These are phyloP conservation scores for Calendula officinalis DNA, from an alignment of 129 eudicot species.

Conservation along the genomic window DNA sequence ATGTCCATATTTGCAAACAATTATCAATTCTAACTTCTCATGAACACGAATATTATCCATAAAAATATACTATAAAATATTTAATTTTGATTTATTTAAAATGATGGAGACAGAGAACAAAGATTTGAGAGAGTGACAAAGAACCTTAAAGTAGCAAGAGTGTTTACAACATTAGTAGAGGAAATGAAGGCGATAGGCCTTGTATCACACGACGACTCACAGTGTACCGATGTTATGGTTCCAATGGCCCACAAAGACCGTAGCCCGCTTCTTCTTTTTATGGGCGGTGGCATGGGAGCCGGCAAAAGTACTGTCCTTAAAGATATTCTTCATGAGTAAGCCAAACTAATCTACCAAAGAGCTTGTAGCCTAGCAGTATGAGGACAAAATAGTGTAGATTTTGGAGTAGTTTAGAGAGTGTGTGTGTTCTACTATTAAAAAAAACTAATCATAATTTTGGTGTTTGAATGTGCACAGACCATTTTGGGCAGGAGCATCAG, in stretches of 20 bases:
- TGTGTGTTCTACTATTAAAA: neutral
- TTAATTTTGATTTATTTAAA: neutral
- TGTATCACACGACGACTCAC: constrained; percentile 23
- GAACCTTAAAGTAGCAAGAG: constrained; percentile 61
- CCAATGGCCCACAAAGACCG: constrained; percentile 55
- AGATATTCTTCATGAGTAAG: constrained; percentile 91
- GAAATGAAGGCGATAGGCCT: constrained; percentile 42
- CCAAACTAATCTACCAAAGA: neutral
- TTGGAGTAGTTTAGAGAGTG: neutral
- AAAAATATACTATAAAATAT: neutral
- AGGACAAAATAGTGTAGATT: neutral
- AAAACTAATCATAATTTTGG: neutral
- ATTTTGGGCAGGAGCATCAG: constrained; percentile 94
- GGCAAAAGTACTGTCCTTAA: constrained; percentile 98
- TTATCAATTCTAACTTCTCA: neutral
- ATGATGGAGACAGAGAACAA: constrained; percentile 74
- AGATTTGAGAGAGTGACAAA: constrained; percentile 70
- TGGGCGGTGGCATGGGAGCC: constrained; percentile 99
- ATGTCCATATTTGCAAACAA: neutral
- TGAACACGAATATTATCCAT: neutral
- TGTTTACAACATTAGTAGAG: constrained; percentile 77
- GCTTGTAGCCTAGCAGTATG: too few species aligned
- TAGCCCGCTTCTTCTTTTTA: constrained; percentile 92
- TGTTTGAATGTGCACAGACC: constrained; percentile 51
- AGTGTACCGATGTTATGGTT: constrained; percentile 41